Conservation (phyloP, 495 filamentous ascomycete genomes). For the Neurospora sublineolata region DNA sequence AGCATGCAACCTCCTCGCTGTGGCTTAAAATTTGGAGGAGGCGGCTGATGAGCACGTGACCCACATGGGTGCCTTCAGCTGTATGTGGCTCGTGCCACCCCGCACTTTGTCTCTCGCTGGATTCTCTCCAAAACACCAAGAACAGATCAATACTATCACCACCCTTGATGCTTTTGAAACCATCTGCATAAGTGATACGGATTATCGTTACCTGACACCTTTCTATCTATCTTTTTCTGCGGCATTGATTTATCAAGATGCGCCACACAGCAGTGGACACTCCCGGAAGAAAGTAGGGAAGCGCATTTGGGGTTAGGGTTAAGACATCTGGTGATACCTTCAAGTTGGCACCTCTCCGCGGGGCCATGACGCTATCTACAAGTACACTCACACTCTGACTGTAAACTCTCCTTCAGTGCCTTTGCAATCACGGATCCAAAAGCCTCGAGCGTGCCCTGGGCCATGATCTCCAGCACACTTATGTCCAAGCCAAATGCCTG, state of each 20-base stretch:
- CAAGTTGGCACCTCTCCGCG: background rate
- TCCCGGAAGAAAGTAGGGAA: background rate
- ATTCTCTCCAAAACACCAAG: no score
- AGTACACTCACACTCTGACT: background rate
- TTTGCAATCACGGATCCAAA: background rate
- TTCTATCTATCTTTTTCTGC: no score
- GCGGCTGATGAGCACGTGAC: background rate
- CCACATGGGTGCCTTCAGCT: no score
- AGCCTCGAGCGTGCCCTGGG: background rate
- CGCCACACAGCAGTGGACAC: background rate
- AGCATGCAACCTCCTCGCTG: background rate
- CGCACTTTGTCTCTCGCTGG: no score
- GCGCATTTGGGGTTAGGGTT: background rate
- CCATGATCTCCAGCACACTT: no score
- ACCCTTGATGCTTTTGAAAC: no score
- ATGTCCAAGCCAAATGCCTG: no score
- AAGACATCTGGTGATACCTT: background rate
- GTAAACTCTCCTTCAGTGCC: no score
- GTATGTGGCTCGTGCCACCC: no score
- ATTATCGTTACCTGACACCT: no score
- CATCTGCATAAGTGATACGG: no score
- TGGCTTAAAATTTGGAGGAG: background rate
- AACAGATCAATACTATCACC: no score
- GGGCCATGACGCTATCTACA: background rate
- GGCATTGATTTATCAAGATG: background rate